Evolutionary conservation across 1,139 yeast genomes (phyloP).

Genomic region (Debaryomyces subglobosus): DNA sequence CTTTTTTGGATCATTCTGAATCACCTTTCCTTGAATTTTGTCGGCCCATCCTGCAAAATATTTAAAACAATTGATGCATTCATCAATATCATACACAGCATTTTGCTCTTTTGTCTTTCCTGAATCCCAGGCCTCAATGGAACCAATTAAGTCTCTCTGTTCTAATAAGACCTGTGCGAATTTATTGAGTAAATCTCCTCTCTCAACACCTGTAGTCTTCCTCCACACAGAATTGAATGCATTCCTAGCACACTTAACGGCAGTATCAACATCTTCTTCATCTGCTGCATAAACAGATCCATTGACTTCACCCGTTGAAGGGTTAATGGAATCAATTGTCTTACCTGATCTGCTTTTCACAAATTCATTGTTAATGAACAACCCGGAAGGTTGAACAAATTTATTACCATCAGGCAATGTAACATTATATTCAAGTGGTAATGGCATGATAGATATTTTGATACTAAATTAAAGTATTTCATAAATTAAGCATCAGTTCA

Average conservation of each 20-base stretch:
- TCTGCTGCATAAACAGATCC: slow-evolving; percentile 69
- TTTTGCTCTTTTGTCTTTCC: slow-evolving; percentile 67
- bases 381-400: slow-evolving; percentile 70
- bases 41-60: slow-evolving; percentile 89
- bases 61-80: slow-evolving; percentile 58
- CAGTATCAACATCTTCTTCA: slow-evolving; percentile 70
- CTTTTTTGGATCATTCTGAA: slow-evolving; percentile 67
- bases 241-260: slow-evolving; percentile 71
- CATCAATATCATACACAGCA: slow-evolving; percentile 59
- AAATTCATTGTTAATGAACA: slow-evolving; percentile 82
- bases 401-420: slow-evolving; percentile 58
- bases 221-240: slow-evolving; percentile 62
- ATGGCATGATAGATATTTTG: slow-evolving; percentile 22
- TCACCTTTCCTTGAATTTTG: slow-evolving; percentile 69
- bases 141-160: slow-evolving; percentile 58
- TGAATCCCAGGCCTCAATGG: slow-evolving; percentile 79
- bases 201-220: slow-evolving; percentile 49
- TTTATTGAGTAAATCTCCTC: slow-evolving; percentile 57
- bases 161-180: slow-evolving; percentile 63
- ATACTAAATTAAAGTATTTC: background rate
- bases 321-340: slow-evolving; percentile 63
- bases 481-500: background rate
- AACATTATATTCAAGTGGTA: slow-evolving; percentile 46
- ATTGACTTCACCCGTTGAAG: slow-evolving; percentile 69
- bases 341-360: slow-evolving; percentile 64